Evolutionary conservation across 73 alveolate species (phyloP).

Genomic region (Paramecium sonneborni): DNA sequence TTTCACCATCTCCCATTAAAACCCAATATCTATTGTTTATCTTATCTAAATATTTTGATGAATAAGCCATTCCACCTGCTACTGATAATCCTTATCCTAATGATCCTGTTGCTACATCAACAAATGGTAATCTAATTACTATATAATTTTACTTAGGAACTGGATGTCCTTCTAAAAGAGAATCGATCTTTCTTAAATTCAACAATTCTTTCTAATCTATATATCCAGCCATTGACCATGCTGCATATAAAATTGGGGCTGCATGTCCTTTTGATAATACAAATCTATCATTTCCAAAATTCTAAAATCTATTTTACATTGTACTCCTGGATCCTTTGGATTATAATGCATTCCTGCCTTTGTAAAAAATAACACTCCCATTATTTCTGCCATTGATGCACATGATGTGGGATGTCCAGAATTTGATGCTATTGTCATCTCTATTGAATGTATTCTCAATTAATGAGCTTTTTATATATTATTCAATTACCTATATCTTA

Average conservation of each 20-base stretch:
- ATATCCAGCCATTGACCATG: constrained; percentile 81
- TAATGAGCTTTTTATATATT: constrained; percentile 53
- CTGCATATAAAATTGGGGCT: constrained; percentile 85
- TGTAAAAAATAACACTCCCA: constrained; percentile 79
- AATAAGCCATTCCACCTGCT: constrained; percentile 84
- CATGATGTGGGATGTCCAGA: constrained; percentile 85
- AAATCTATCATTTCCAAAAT: constrained; percentile 75
- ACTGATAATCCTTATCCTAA: constrained; percentile 85
- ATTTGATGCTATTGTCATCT: constrained; percentile 76
- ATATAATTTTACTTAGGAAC: constrained; percentile 66
- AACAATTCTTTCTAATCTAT: constrained; percentile 64
- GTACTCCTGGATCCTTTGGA: constrained; percentile 70
- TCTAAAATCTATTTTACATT: neutral
- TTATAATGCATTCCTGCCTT: constrained; percentile 72
- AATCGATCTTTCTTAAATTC: constrained; percentile 72
- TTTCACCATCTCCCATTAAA: constrained; percentile 82
- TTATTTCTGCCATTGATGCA: constrained; percentile 80
- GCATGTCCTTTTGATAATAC: constrained; percentile 85
- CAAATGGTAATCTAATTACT: constrained; percentile 74
- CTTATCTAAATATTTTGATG: constrained; percentile 72
- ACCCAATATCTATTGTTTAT: constrained; percentile 67
- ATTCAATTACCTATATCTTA: constrained; percentile 36
- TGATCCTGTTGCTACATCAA: constrained; percentile 86
- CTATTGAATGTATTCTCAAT: constrained; percentile 72
- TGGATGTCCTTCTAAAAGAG: constrained; percentile 85